Base-by-base conservation (phyloP, 1,284 basidiomycete genomes). In the Wallemia mellicola region DNA sequence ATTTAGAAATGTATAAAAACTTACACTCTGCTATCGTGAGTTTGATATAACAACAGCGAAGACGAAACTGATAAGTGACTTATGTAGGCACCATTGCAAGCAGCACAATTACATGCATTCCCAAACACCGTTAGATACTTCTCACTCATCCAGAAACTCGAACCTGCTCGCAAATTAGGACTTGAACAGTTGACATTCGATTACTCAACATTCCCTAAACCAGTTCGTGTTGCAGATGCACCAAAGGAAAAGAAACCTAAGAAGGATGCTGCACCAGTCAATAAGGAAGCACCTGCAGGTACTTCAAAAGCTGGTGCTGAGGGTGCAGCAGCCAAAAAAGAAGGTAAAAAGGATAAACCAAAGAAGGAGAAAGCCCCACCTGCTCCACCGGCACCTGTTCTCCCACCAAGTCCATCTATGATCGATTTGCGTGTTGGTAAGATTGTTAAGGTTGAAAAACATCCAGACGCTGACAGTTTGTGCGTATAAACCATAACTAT, bases 381-480 rank as follows among this genome's bases (percentile, higher is more conserved):
- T 19, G 64, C 70, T 25, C 66, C 68, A 9, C 62, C 69, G 2
- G 68, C 68, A 1, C 68, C 71, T 28, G 70, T 79, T 60, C 82
- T 83, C 61, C 75, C 77, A 24, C 86, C 87, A 54, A 72, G 80
- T 26, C 89, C 88, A 9, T 86, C 84, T 57, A 92, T 94, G 87
- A 84, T 95, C 66, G 88, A 95, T 67, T 75, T 95, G 64, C 77
- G 88, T 58, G 86, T 95, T 15, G 65, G 67, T 27, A 63, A 63
- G 9, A 59, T 32, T 5, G 56, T 55, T 19, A n/a, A 62, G 92
- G 88, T 94, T 65, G 81, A 80, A 71, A 85, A 85, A 65, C 89
- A 95, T 68, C 89, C 91, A 2, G 91, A 95, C 66, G 88, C 89
- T 1, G 88, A 94, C 67, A 80, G 83, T 57, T 75, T 94, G 54